Percentiles rank a stretch among this genome's conserved stretches.
Conservation (phyloP, 768 basidiomycete genomes). For the Boletus reticuloceps region DNA sequence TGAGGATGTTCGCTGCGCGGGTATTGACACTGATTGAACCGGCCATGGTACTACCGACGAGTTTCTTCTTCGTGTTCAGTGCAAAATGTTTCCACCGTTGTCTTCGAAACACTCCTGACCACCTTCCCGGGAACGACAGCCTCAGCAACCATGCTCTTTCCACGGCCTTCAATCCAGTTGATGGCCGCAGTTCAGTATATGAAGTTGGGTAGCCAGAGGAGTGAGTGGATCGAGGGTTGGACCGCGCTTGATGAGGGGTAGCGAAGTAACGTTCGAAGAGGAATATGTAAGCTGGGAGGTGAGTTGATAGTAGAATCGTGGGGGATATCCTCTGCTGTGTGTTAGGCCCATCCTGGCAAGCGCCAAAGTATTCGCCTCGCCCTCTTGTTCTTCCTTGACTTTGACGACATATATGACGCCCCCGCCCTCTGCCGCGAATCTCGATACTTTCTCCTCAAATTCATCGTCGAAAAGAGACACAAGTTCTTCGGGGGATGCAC, state of each 20-base stretch:
- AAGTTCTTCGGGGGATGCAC: slow-evolving; percentile 61
- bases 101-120: too few relatives aligned
- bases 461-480: slow-evolving; percentile 67
- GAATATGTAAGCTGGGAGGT: slow-evolving; percentile 79
- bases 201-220: slow-evolving; percentile 82
- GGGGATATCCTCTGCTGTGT: slow-evolving; percentile 57
- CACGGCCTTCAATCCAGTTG: too few relatives aligned
- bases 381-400: slow-evolving; percentile 69
- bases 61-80: too few relatives aligned
- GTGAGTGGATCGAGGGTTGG: slow-evolving; percentile 76
- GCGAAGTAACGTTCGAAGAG: slow-evolving; percentile 75
- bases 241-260: slow-evolving; percentile 93
- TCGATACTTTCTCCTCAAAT: slow-evolving; percentile 71
- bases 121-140: too few relatives aligned
- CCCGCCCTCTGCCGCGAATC: slow-evolving; percentile 74
- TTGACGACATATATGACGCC: slow-evolving; percentile 84
- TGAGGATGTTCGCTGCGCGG: too few relatives aligned
- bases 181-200: slow-evolving; percentile 89
- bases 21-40: too few relatives aligned
- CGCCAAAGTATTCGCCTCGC: slow-evolving; percentile 38
- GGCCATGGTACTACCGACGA: too few relatives aligned
- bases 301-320: slow-evolving; percentile 62
- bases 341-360: slow-evolving; percentile 5
- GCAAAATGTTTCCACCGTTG: too few relatives aligned
- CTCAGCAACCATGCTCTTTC: too few relatives aligned